phyloP scores from a whole-genome alignment of 1,139 yeast species.

The Geotrichum phurueaensis region DNA sequence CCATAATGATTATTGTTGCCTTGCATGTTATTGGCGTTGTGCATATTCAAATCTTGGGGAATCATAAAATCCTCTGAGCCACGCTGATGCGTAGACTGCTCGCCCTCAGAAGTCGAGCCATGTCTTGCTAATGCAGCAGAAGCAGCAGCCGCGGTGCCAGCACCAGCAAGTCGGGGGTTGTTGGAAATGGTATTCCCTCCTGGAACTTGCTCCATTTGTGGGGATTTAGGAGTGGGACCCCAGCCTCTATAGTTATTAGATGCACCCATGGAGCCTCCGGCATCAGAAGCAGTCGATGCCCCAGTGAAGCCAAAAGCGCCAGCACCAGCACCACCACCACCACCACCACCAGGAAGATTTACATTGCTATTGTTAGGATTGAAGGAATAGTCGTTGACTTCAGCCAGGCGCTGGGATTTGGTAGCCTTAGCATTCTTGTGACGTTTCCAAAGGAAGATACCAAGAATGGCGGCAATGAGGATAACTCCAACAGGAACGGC shows the following conservation, averaged over 20 bases:
- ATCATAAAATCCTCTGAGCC: conserved; percentile 6
- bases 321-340: conserved; percentile 2
- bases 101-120: background rate
- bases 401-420: conserved; percentile 17
- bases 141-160: background rate
- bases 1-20: background rate
- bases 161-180: background rate
- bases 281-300: background rate
- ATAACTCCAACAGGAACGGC: conserved; percentile 18
- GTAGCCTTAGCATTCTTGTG: conserved; percentile 12
- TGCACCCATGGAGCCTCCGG: background rate
- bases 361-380: conserved; percentile 14
- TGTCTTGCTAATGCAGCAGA: conserved; percentile 7
- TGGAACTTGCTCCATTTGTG: conserved; percentile 15
- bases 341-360: background rate
- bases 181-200: background rate
- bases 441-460: conserved; percentile 14
- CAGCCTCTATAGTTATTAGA: conserved; percentile 18
- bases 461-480: conserved; percentile 8
- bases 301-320: background rate
- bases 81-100: background rate
- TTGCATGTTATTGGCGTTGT: background rate
- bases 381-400: conserved; percentile 17
- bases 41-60: background rate
- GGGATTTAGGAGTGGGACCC: conserved; percentile 18